phyloP scores from a whole-genome alignment of 108 stramenopile genomes.

The Aurantiochytrium sp. region DNA sequence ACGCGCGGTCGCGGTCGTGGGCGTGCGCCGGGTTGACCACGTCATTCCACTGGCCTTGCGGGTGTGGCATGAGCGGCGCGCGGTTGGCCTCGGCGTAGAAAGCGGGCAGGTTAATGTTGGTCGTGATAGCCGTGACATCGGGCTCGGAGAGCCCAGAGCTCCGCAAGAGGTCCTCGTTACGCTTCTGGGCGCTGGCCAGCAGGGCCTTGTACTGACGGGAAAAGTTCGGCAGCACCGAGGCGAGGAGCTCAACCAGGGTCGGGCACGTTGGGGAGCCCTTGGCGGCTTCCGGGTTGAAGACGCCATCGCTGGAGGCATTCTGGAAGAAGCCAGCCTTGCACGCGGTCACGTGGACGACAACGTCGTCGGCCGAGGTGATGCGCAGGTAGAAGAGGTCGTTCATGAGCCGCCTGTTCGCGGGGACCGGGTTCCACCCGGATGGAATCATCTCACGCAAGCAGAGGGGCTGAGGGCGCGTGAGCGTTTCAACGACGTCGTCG shows the following conservation, averaged over 20 bases:
- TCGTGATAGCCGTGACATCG: neutral
- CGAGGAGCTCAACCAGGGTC: neutral
- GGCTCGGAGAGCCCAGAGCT: neutral
- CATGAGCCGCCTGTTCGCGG: conserved; percentile 67
- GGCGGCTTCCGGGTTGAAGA: conserved; percentile 81
- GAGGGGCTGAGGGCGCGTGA: neutral
- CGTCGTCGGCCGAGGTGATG: conserved; percentile 60
- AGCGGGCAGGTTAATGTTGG: neutral
- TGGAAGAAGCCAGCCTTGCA: conserved; percentile 79
- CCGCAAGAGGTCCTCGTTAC: neutral
- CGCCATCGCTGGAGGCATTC: conserved; percentile 60
- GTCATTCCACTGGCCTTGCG: conserved; percentile 47
- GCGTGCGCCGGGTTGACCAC: conserved; percentile 11
- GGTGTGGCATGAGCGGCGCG: neutral
- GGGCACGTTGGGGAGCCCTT: neutral
- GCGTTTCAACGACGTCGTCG: neutral
- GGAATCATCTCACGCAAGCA: conserved; percentile 48
- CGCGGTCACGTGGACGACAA: conserved; percentile 69
- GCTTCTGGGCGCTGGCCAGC: neutral
- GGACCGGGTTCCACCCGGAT: conserved; percentile 84
- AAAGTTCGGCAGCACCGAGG: neutral
- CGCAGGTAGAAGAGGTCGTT: conserved; percentile 92
- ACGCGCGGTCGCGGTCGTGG: neutral
- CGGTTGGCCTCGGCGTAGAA: neutral
- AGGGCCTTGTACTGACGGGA: neutral